Conservation (phyloP, 2,329 filamentous ascomycete genomes). For the Beauveria sp. region DNA sequence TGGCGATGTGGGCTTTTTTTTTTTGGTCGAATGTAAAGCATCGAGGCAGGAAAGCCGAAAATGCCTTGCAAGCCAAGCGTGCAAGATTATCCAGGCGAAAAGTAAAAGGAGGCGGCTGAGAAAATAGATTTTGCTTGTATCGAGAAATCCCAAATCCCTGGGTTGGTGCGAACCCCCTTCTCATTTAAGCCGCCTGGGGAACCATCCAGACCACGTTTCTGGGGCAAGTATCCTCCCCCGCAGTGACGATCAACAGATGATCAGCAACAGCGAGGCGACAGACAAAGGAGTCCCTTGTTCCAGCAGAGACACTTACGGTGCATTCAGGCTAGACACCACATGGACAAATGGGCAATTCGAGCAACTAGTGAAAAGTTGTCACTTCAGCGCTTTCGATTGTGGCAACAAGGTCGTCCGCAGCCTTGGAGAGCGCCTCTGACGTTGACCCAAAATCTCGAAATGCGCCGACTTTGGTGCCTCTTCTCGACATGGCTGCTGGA, state of each 20-base stretch:
- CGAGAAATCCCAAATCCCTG: not conserved
- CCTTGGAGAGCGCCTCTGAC: not conserved
- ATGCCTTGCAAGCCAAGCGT: not conserved
- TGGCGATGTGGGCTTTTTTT: not conserved
- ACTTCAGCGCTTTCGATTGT: not conserved
- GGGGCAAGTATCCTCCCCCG: slow-evolving; percentile 3
- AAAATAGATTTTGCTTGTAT: not conserved
- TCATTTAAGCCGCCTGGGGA: not conserved
- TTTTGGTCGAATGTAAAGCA: not conserved
- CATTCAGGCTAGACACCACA: not conserved
- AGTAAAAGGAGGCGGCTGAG: not conserved
- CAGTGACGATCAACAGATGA: slow-evolving; percentile 2
- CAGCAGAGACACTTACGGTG: not conserved
- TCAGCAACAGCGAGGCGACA: not conserved
- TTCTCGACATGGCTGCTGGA: not conserved
- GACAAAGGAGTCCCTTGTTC: slow-evolving; percentile 3
- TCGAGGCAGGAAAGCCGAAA: not conserved
- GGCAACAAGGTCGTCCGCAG: not conserved
- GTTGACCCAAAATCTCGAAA: not conserved
- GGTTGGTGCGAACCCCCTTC: not conserved
- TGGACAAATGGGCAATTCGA: too few relatives aligned
- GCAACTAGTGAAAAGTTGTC: too few relatives aligned
- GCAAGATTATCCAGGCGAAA: not conserved
- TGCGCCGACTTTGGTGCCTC: not conserved
- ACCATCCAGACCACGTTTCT: slow-evolving; percentile 1